Percentiles rank a stretch among this genome's conserved stretches.
phyloP scores from a whole-genome alignment of 768 basidiomycete genomes.

The Gloeostereum incarnatum region DNA sequence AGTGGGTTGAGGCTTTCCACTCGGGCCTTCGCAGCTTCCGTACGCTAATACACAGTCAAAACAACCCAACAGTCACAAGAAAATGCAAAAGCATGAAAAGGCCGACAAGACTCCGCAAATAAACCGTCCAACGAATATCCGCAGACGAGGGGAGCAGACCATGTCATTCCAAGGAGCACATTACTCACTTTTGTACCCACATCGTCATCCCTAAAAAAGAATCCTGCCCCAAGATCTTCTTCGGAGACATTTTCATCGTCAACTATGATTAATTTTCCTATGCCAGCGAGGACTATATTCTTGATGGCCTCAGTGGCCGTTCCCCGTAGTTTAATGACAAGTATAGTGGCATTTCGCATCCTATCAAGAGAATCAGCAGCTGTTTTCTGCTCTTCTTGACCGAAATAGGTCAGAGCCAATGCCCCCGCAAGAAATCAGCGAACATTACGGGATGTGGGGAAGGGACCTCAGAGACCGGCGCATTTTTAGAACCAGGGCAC shows the following conservation, averaged over 20 bases:
- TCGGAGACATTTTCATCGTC: slow-evolving; percentile 69
- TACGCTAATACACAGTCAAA: too few relatives aligned
- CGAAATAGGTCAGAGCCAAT: too few relatives aligned
- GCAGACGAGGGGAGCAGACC: too few relatives aligned
- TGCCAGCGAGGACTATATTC: slow-evolving; percentile 95
- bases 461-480: too few relatives aligned
- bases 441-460: too few relatives aligned
- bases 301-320: slow-evolving; percentile 93
- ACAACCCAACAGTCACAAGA: too few relatives aligned
- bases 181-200: slow-evolving; percentile 78
- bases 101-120: slow-evolving; percentile 31
- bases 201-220: slow-evolving; percentile 91
- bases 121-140: slow-evolving; percentile 17
- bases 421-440: too few relatives aligned
- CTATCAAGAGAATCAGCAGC: slow-evolving; percentile 32
- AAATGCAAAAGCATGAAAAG: slow-evolving; percentile 11
- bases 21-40: slow-evolving; percentile 74
- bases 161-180: too few relatives aligned
- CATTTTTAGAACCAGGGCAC: too few relatives aligned
- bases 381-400: background rate
- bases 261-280: slow-evolving; percentile 80
- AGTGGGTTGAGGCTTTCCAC: slow-evolving; percentile 91
- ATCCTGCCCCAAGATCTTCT: slow-evolving; percentile 87
- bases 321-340: slow-evolving; percentile 71
- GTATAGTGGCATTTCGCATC: slow-evolving; percentile 89